Conservation (phyloP, 2,329 filamentous ascomycete species). For the Xylariaceae sp. region DNA sequence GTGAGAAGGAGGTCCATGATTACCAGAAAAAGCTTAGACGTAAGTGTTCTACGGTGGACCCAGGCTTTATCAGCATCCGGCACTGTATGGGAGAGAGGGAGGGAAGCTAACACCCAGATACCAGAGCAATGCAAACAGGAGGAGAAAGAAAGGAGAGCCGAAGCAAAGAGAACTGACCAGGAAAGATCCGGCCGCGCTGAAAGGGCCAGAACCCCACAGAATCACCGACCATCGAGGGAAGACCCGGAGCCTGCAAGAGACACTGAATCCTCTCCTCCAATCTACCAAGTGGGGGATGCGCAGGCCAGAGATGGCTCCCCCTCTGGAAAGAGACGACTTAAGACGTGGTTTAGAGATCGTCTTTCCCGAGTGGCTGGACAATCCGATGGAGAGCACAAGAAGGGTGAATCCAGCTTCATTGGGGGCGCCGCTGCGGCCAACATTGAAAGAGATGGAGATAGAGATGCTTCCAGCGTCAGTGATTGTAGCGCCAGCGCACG, state of each 20-base stretch:
- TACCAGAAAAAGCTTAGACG: conserved; percentile 53
- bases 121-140: conserved; percentile 45
- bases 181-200: conserved; percentile 47
- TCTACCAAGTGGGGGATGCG: background rate
- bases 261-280: too few species aligned
- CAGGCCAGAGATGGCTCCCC: conserved; percentile 20
- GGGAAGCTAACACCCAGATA: conserved; percentile 14
- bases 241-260: too few species aligned
- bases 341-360: conserved; percentile 51
- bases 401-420: conserved; percentile 40
- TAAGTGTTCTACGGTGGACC: conserved; percentile 34
- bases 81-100: background rate
- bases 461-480: conserved; percentile 34
- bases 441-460: conserved; percentile 38
- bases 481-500: conserved; percentile 39
- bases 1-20: conserved; percentile 49
- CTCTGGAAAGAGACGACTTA: conserved; percentile 35
- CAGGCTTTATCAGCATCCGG: background rate
- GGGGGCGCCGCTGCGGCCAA: conserved; percentile 45
- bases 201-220: conserved; percentile 44
- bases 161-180: conserved; percentile 43
- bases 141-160: conserved; percentile 38
- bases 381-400: conserved; percentile 33
- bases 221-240: conserved; percentile 24
- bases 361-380: conserved; percentile 43